A percentile compares a stretch with the other conserved stretches of the same genome.
Evolutionary conservation across 1,284 basidiomycete species (phyloP).

Genomic region (Trichosporon inkin): DNA sequence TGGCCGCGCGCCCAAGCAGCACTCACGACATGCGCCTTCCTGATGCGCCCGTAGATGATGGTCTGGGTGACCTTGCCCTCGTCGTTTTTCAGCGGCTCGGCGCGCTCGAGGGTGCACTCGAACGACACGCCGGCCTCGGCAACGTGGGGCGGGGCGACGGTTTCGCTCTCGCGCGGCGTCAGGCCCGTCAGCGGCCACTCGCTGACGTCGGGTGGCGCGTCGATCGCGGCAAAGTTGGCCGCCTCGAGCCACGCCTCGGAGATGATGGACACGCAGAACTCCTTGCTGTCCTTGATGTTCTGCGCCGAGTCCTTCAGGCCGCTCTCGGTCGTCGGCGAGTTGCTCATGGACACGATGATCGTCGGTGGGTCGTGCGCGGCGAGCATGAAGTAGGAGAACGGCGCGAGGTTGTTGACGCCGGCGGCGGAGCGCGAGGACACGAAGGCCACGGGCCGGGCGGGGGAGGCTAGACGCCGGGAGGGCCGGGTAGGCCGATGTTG

Average conservation of each 20-base stretch:
- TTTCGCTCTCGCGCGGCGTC: conserved; percentile 60
- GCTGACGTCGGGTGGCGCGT: conserved; percentile 61
- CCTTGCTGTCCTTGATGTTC: conserved; percentile 64
- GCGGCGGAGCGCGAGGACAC: conserved; percentile 61
- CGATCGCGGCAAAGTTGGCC: conserved; percentile 64
- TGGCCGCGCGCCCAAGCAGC: not conserved
- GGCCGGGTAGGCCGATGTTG: conserved; percentile 15
- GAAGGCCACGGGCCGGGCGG: conserved; percentile 65
- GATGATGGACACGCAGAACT: conserved; percentile 72
- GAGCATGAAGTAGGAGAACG: conserved; percentile 49
- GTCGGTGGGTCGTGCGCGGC: conserved; percentile 63
- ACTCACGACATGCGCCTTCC: conserved; percentile 58
- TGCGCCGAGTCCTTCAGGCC: conserved; percentile 56
- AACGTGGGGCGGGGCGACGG: conserved; percentile 57
- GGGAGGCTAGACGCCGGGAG: conserved; percentile 33
- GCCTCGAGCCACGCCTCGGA: conserved; percentile 70
- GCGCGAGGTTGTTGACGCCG: conserved; percentile 58
- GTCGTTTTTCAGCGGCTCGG: conserved; percentile 56
- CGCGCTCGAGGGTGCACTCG: conserved; percentile 65
- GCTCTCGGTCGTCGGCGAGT: not conserved
- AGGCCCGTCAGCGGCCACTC: conserved; percentile 73
- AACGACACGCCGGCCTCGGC: conserved; percentile 66
- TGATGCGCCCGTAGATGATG: conserved; percentile 63
- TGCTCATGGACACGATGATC: conserved; percentile 59
- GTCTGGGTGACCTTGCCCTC: conserved; percentile 55